These are phyloP conservation scores for Sarocladium oryzae DNA, from an alignment of 2,329 filamentous ascomycete genomes.

Conservation along the genomic window DNA sequence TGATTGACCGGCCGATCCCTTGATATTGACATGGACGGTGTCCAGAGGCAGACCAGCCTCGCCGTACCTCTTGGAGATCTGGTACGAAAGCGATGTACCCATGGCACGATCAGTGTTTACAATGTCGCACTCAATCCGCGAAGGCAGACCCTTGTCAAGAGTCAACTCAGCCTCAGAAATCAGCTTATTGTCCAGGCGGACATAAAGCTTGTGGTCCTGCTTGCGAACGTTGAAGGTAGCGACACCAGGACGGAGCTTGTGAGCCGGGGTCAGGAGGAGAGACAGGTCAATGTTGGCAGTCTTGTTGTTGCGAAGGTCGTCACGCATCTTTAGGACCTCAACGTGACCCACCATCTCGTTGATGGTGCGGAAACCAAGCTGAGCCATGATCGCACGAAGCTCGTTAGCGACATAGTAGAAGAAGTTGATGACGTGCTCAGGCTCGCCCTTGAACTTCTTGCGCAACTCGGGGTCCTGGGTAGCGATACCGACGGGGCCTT, in stretches of 20 bases:
- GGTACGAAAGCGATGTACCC: slow-evolving; percentile 90
- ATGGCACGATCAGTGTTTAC: slow-evolving; percentile 94
- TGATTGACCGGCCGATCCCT: slow-evolving; percentile 92
- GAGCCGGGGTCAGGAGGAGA: slow-evolving; percentile 88
- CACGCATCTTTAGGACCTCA: slow-evolving; percentile 77
- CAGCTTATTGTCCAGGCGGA: slow-evolving; percentile 92
- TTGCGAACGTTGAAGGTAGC: slow-evolving; percentile 97
- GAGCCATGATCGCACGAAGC: slow-evolving; percentile 93
- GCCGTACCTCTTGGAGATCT: slow-evolving; percentile 87
- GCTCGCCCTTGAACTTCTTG: slow-evolving; percentile 87
- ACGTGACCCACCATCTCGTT: slow-evolving; percentile 97
- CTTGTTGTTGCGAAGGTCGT: slow-evolving; percentile 82
- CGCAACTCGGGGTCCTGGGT: slow-evolving; percentile 92
- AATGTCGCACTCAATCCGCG: slow-evolving; percentile 89
- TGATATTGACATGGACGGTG: slow-evolving; percentile 93
- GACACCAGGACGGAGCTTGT: slow-evolving; percentile 88
- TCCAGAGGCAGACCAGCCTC: slow-evolving; percentile 84
- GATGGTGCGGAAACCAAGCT: slow-evolving; percentile 86
- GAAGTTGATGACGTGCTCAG: slow-evolving; percentile 97
- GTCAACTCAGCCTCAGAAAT: slow-evolving; percentile 93
- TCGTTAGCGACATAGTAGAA: slow-evolving; percentile 98
- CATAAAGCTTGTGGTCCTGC: slow-evolving; percentile 90
- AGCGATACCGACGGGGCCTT: slow-evolving; percentile 86
- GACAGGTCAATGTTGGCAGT: slow-evolving; percentile 90
- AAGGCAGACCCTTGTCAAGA: slow-evolving; percentile 87